Conservation (phyloP, 1,139 yeast genomes). For the Sugiyamaella novakii region DNA sequence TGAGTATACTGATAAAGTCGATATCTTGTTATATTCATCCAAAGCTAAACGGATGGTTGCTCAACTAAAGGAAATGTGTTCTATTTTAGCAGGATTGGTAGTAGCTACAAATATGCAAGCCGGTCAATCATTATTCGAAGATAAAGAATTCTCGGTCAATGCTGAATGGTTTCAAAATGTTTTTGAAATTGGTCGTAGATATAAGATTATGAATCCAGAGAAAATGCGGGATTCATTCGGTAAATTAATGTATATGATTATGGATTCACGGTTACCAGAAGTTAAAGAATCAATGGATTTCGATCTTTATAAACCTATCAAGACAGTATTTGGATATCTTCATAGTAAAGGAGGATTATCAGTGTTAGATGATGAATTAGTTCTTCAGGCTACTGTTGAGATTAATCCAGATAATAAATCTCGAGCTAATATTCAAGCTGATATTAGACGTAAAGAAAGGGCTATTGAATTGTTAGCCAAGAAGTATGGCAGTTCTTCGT, state of each 20-base stretch:
- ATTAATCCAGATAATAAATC: slow-evolving; percentile 59
- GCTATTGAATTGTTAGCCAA: slow-evolving; percentile 61
- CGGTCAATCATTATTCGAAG: slow-evolving; percentile 62
- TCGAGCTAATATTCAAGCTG: slow-evolving; percentile 53
- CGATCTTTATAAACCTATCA: slow-evolving; percentile 67
- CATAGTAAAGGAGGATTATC: slow-evolving; percentile 43
- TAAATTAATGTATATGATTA: slow-evolving; percentile 73
- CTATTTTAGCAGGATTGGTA: slow-evolving; percentile 70
- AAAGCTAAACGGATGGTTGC: slow-evolving; percentile 67
- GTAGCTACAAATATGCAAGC: slow-evolving; percentile 70
- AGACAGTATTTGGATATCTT: slow-evolving; percentile 57
- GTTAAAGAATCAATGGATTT: slow-evolving; percentile 68
- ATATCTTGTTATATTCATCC: slow-evolving; percentile 61
- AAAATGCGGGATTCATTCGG: slow-evolving; percentile 75
- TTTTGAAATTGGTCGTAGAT: slow-evolving; percentile 75
- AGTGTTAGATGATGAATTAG: slow-evolving; percentile 56
- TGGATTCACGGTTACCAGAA: slow-evolving; percentile 75
- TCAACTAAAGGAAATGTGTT: slow-evolving; percentile 70
- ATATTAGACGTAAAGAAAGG: slow-evolving; percentile 61
- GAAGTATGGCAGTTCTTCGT: slow-evolving; percentile 38
- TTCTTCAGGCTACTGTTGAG: slow-evolving; percentile 64
- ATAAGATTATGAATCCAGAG: slow-evolving; percentile 79
- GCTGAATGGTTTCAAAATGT: slow-evolving; percentile 67
- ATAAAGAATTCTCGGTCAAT: slow-evolving; percentile 64
- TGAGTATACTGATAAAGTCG: slow-evolving; percentile 75